phyloP scores from a whole-genome alignment of 2,329 filamentous ascomycete genomes.

The Cladophialophora chaetospira region DNA sequence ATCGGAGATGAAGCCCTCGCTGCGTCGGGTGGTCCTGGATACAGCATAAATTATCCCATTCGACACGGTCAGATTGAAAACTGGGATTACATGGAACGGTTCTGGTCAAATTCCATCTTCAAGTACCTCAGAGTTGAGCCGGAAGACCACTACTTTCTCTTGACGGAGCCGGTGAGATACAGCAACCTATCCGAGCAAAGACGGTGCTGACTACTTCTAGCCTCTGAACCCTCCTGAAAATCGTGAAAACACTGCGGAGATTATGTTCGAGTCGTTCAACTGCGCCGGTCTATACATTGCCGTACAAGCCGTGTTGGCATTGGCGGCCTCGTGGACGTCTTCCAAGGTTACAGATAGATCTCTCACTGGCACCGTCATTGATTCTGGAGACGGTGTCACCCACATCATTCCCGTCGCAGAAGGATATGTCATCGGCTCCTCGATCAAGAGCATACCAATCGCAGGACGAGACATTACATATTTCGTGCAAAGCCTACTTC shows the following conservation, averaged over 20 bases:
- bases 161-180: slow-evolving; percentile 83
- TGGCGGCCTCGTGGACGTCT: slow-evolving; percentile 97
- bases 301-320: slow-evolving; percentile 92
- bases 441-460: slow-evolving; percentile 98
- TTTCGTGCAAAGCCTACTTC: slow-evolving; percentile 93
- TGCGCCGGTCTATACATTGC: slow-evolving; percentile 98
- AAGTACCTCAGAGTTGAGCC: slow-evolving; percentile 98
- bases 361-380: slow-evolving; percentile 94
- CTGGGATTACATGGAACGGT: slow-evolving; percentile 99
- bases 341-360: slow-evolving; percentile 97
- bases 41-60: slow-evolving; percentile 96
- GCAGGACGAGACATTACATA: slow-evolving; percentile 98
- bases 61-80: slow-evolving; percentile 98
- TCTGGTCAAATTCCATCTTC: slow-evolving; percentile 99
- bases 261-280: slow-evolving; percentile 99
- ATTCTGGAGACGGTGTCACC: slow-evolving; percentile 97
- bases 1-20: slow-evolving; percentile 95
- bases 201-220: slow-evolving; percentile 48
- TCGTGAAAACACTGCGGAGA: slow-evolving; percentile 97
- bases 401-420: slow-evolving; percentile 98
- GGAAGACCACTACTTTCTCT: slow-evolving; percentile 96
- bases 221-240: slow-evolving; percentile 98
- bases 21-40: slow-evolving; percentile 82
- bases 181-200: not conserved
- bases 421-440: slow-evolving; percentile 97